Conservation (phyloP, 2,329 filamentous ascomycete species). For the Fusarium humuli region DNA sequence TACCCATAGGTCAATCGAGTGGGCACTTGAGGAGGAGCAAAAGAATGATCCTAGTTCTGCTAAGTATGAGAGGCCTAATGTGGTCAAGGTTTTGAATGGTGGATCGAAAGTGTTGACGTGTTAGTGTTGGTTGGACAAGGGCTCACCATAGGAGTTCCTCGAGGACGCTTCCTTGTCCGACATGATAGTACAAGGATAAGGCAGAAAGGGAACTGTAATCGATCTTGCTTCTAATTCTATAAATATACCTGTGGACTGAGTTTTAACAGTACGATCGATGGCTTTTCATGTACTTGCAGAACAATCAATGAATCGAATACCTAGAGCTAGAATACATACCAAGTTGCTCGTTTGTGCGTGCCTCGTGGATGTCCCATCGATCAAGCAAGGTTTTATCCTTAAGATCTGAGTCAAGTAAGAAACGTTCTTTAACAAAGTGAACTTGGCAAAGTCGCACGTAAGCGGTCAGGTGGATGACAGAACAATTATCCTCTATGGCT, state of each 20-base stretch:
- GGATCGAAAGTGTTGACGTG: slow-evolving; percentile 24
- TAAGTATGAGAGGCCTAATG: slow-evolving; percentile 5
- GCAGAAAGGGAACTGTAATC: neutral
- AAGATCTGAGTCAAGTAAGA: neutral
- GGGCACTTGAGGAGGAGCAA: slow-evolving; percentile 36
- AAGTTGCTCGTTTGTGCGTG: neutral
- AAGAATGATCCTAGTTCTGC: neutral
- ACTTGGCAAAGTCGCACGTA: neutral
- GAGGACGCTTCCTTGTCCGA: neutral
- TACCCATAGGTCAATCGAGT: slow-evolving; percentile 30
- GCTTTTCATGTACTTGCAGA: neutral
- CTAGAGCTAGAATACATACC: neutral
- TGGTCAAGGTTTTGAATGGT: slow-evolving; percentile 30
- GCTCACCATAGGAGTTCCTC: neutral
- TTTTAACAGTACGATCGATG: neutral
- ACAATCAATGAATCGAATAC: neutral
- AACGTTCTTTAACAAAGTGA: neutral
- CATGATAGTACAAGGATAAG: too few relatives aligned
- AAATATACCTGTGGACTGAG: neutral
- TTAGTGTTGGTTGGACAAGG: neutral
- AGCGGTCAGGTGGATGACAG: neutral
- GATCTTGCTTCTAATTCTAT: neutral
- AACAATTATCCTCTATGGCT: too few relatives aligned
- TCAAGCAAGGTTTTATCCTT: too few relatives aligned
- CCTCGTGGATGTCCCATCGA: too few relatives aligned